Percentiles rank a stretch among this genome's conserved stretches.
Evolutionary conservation across 2,329 filamentous ascomycete species (phyloP).

Genomic region (Fusarium succisae): DNA sequence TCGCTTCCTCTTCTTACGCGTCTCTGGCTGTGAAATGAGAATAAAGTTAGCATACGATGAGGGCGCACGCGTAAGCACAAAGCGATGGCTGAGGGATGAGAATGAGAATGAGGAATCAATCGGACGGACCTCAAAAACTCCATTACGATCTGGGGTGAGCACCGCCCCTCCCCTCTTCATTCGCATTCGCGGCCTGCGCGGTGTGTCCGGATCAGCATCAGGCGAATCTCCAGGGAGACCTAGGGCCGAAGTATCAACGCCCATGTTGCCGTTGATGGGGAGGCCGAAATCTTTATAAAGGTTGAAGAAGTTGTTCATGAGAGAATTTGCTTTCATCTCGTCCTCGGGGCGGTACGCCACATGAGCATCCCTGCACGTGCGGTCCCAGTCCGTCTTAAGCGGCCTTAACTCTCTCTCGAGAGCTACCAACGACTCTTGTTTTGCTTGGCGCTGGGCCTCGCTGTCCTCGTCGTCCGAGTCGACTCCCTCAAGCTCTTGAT

Average conservation of each 20-base stretch:
- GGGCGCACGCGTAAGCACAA: neutral
- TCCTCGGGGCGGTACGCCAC: conserved; percentile 4
- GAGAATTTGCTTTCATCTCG: conserved; percentile 4
- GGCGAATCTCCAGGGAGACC: neutral
- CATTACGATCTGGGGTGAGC: neutral
- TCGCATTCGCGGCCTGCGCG: neutral
- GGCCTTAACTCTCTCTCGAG: neutral
- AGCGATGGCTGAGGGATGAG: neutral
- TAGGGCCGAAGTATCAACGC: neutral
- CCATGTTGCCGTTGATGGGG: neutral
- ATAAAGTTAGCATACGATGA: neutral
- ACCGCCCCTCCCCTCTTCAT: neutral
- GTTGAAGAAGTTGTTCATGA: conserved; percentile 3
- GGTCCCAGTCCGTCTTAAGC: neutral
- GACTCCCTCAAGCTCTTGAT: neutral
- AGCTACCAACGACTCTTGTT: neutral
- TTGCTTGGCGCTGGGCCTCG: neutral
- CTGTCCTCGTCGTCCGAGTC: neutral
- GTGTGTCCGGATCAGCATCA: neutral
- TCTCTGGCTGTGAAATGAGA: neutral
- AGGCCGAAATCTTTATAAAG: neutral
- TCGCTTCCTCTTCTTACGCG: conserved; percentile 22
- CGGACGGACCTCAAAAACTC: conserved; percentile 11
- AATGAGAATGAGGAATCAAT: neutral
- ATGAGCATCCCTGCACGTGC: neutral